Percentiles rank a stretch among this genome's conserved stretches.
Evolutionary conservation across 176 grass and related monocot genomes (phyloP).

Genomic region (Chloris gayana): DNA sequence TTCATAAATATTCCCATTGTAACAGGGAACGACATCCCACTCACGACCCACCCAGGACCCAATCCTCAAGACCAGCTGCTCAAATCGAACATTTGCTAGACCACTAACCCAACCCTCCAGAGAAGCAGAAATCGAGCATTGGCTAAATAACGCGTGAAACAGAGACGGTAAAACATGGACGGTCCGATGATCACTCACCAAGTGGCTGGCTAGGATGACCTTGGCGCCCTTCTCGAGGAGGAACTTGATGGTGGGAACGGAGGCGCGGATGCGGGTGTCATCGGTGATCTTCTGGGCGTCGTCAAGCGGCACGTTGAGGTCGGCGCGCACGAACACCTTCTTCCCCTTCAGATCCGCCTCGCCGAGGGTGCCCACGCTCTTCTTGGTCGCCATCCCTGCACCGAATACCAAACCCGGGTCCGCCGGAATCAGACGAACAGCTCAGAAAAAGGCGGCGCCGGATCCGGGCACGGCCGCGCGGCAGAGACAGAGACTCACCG

Average conservation of each 20-base stretch:
- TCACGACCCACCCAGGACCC: no score
- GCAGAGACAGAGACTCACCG: constrained; percentile 21
- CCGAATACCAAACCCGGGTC: not conserved
- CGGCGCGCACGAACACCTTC: constrained; percentile 85
- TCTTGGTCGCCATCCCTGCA: constrained; percentile 83
- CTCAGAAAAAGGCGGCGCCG: not conserved
- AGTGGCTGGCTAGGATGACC: constrained; percentile 84
- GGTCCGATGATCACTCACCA: constrained; percentile 49
- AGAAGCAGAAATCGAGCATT: not conserved
- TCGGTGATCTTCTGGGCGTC: constrained; percentile 94
- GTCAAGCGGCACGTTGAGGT: constrained; percentile 97
- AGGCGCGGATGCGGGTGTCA: constrained; percentile 84
- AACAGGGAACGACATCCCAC: not conserved
- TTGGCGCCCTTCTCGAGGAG: constrained; percentile 77
- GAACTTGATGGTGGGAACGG: constrained; percentile 90
- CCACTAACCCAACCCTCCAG: not conserved
- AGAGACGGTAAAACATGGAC: not conserved
- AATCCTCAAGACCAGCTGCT: not conserved
- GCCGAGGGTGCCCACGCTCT: constrained; percentile 74
- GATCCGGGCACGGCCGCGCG: not conserved
- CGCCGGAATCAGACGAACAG: not conserved
- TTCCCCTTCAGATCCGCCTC: constrained; percentile 88
- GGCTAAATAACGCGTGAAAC: not conserved
- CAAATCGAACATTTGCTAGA: not conserved
- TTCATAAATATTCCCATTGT: not conserved